These are phyloP conservation scores for Yarrowia yakushimensis DNA, from an alignment of 805 yeast genomes.

Conservation along the genomic window DNA sequence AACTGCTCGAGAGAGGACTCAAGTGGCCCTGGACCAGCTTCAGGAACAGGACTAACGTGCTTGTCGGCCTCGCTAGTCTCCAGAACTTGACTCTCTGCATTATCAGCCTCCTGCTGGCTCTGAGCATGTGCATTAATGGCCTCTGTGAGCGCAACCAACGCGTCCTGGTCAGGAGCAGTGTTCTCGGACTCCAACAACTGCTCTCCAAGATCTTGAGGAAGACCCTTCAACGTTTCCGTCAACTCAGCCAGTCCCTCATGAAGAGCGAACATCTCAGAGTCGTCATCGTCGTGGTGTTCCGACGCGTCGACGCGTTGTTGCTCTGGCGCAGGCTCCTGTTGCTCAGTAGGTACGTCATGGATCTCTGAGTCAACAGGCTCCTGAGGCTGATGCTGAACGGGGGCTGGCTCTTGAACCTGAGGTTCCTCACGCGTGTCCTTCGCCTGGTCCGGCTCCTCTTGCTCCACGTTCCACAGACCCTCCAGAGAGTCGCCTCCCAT, in stretches of 20 bases:
- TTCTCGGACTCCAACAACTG: not conserved
- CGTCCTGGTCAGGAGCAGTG: constrained; percentile 5
- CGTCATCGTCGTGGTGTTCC: not conserved
- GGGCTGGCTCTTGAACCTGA: not conserved
- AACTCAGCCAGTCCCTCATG: constrained; percentile 13
- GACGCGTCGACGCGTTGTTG: not conserved
- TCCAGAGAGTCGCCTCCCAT: constrained; percentile 8
- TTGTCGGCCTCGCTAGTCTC: not conserved
- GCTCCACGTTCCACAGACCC: not conserved
- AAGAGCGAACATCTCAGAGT: not conserved
- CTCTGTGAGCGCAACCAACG: constrained; percentile 14
- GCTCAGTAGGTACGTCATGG: not conserved
- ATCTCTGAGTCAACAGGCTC: not conserved
- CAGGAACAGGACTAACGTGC: not conserved
- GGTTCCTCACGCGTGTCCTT: not conserved
- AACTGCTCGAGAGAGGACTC: constrained; percentile 3
- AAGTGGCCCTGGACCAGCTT: not conserved
- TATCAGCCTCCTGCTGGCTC: not conserved
- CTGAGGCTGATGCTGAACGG: not conserved
- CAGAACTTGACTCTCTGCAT: not conserved
- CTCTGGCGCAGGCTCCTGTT: not conserved
- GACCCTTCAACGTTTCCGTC: constrained; percentile 12
- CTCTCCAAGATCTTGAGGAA: not conserved
- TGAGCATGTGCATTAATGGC: constrained; percentile 4
- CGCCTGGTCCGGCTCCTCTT: not conserved